Evolutionary conservation across 208 protist species (phyloP), one percentile per base, ranked within the genome.

Genomic region (Leishmania major): DNA sequence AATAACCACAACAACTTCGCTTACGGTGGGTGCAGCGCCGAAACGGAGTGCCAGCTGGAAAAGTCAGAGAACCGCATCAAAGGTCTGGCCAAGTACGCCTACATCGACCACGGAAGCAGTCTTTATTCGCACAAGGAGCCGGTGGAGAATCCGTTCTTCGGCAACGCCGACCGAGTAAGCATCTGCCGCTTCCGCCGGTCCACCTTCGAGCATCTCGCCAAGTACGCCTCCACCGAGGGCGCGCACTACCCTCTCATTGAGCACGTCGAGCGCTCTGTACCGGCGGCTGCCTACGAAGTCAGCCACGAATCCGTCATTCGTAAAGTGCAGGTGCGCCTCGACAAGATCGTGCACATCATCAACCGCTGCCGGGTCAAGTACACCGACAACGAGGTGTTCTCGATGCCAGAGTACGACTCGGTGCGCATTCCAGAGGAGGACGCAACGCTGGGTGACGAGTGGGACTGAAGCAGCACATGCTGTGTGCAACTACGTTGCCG

Each of bases 1-100:
- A 93, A 95, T 84, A 81, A 95, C 71, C 91, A 97, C 85, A 97
- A 97, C 80, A 97, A 97, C 87, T 97, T 95, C 79, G 94, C 93
- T 37, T 97, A 95, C 81, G 94, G 94, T 71, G 94, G 94, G 7
- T 97, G 94, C 81, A 95, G 87, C 79, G 77, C 66, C 15, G 80
- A 85, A 43, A 95, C 91, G 15, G 81, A 81, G 73, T 95, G 92
- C 78, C 57, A 45, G 15, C 66, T 88, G 1, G 71, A 84, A 31
- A 83, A 45, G 66, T 84, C 87, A 51, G 72, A 77, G 35, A 62
- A 77, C 19, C 92, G 91, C 57, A 90, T 88, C 45, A 88, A 85
- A 57, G 92, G 92, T 19, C 78, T 95, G 13, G 91, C 93, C 55
- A 94, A 93, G 73, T 97, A 94, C 83, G 94, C 94, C 25, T 97